A percentile compares a stretch with the other conserved stretches of the same genome.
Evolutionary conservation across 345 rosid species (phyloP).

Genomic region (rapeseed (Brassica napus)): DNA sequence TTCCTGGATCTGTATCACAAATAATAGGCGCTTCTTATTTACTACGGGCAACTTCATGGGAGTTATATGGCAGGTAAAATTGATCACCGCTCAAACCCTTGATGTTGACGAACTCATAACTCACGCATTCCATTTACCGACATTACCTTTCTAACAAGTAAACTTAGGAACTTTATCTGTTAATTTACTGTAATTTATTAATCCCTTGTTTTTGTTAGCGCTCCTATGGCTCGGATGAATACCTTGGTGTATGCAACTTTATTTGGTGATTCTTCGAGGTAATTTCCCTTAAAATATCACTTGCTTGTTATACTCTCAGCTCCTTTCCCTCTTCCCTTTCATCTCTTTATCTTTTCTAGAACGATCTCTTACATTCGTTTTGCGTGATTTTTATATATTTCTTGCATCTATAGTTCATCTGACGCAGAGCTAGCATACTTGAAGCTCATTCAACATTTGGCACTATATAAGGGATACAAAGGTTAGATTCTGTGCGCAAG

Average conservation of each 20-base stretch:
- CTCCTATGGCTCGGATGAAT: conserved; percentile 83
- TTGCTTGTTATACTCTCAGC: too few species aligned
- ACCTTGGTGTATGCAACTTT: conserved; percentile 81
- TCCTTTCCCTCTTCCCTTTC: too few species aligned
- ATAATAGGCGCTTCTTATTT: conserved; percentile 86
- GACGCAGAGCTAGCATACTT: conserved; percentile 85
- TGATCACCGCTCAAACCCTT: too few species aligned
- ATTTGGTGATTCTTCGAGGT: conserved; percentile 82
- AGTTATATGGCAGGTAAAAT: conserved; percentile 98
- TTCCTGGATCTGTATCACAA: conserved; percentile 86
- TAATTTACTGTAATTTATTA: too few species aligned
- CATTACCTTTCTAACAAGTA: too few species aligned
- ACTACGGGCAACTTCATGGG: conserved; percentile 93
- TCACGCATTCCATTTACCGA: too few species aligned
- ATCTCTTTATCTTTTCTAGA: too few species aligned
- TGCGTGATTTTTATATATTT: conserved; percentile 3
- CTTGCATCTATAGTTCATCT: conserved; percentile 57
- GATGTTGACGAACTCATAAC: too few species aligned
- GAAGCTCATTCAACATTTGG: conserved; percentile 92
- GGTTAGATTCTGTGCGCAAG: conserved; percentile 52
- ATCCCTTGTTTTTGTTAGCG: conserved; percentile 47
- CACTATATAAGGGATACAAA: conserved; percentile 80
- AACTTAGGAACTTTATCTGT: too few species aligned
- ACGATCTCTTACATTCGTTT: conserved; percentile 9
- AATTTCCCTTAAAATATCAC: too few species aligned